Base-by-base conservation (phyloP, 441 rosid genomes). In the Pelargonium fulgidum region DNA sequence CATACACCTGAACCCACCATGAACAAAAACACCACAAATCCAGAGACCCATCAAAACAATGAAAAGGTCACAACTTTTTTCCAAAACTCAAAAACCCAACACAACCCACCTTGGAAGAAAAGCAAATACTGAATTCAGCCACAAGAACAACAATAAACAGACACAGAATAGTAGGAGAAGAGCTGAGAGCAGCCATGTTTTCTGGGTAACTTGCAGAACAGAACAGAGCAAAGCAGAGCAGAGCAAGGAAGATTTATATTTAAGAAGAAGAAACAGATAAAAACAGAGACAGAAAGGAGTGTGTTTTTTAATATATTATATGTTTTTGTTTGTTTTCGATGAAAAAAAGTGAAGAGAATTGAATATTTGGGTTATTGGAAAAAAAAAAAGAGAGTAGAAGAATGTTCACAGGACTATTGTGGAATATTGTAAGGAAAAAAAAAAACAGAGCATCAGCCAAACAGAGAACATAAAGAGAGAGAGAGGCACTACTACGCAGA, bases 1-100 rank as follows among this genome's bases (percentile, higher is more conserved):
- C 84, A 75, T 80, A 79, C 48, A 77, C 85, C 85, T 85, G 75
- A 52, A 76, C 6, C 70, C 36, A 7, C 48, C 17, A 44, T 64
- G 19, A 42, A 24, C 2, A 22, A 50, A 1, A 22, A 26, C 64
- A 24, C 22, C 14, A 66, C 59, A 67, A 62, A 45, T 10, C 36
- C 68, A 47, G 12, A 14, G 45, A 48, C 36, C 11, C 7, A 22
- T 36, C 62, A 61, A 63, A 39, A 14, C 61, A 8, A 14, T 17
- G 45, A 22, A 62, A 74, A 54, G 7, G 41, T 58, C 19, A 13
- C 16, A 26, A 29, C n/a, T 24, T 68, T 52, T n/a, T 44, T 6
- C 24, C 3, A 20, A 11, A 52, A 4, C 8, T 17, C 22, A 54
- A 2, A 54, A 54, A 54, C 61, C 61, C 61, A 54, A 54, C 16